phyloP scores from a whole-genome alignment of 2,329 filamentous ascomycete species.

The Colletotrichum coccodes region DNA sequence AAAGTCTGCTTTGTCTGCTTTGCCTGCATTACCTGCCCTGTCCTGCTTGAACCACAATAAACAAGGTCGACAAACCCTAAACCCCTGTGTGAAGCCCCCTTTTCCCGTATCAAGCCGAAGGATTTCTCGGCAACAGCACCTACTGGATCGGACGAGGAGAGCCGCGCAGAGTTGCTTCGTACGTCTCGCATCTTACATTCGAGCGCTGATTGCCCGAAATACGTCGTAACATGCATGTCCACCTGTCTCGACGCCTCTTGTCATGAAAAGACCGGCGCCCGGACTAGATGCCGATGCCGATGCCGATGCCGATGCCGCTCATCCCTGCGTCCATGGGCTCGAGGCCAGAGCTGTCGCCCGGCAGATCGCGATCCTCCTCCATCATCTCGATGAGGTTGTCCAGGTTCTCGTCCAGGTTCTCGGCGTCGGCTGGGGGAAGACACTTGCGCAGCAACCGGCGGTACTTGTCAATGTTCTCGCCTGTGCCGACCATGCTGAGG shows the following conservation, averaged over 20 bases:
- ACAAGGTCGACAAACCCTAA: background rate
- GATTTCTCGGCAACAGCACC: background rate
- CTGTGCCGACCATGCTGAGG: conserved; percentile 74
- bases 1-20: background rate
- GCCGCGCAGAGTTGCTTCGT: background rate
- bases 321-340: conserved; percentile 40
- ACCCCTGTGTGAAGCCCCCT: background rate
- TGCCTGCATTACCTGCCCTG: too few species aligned
- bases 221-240: background rate
- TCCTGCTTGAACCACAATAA: background rate
- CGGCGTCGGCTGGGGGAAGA: conserved; percentile 72
- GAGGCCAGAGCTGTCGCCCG: conserved; percentile 44
- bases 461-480: conserved; percentile 80
- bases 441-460: conserved; percentile 75
- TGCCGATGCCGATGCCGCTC: conserved; percentile 23
- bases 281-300: conserved; percentile 27
- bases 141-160: background rate
- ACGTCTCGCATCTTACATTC: conserved; percentile 18
- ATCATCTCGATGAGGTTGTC: conserved; percentile 71
- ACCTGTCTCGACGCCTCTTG: background rate
- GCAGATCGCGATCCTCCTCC: conserved; percentile 67
- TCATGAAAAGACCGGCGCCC: background rate
- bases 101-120: background rate
- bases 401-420: conserved; percentile 74
- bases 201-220: conserved; percentile 1